Base-by-base conservation (phyloP, 164 flowering plant species). In the Vitis riparia region DNA sequence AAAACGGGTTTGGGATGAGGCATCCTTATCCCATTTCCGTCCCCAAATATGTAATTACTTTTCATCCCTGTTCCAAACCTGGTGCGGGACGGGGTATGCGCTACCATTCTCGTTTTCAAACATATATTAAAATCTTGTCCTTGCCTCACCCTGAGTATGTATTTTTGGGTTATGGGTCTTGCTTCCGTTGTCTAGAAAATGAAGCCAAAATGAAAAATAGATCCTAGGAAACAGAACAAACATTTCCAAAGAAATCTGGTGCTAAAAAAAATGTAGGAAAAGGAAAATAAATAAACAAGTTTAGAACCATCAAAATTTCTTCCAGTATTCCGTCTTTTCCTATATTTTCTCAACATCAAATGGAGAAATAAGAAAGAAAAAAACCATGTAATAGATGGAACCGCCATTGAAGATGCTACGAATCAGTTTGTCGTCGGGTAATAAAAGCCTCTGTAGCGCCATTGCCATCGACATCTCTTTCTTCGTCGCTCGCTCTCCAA, bases 361-460 rank as follows among this genome's bases (percentile, higher is more conserved):
- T 52, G 16, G 8, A 64, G 32, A 67, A 51, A 61, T 44, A 13
- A 30, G 65, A n/a, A 32, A 50, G 30, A 27, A 15, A 68, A 68
- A 66, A 2, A 91, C 98, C 98, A 88, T 87, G 88, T 77, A 84
- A 58, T 80, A 85, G 72, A 86, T 52, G 23, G 92, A 69, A 69
- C 76, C 78, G 73, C 84, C 89, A 77, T 79, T 80, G 82, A 84
- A 72, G 77, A 86, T 84, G 75, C 85, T 87, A 1, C 84, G 90
- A 19, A 79, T 68, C 9, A 93, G 93, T 73, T 89, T 95, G 74
- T 82, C 78, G 23, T 78, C 68, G 29, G 97, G 85, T 61, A 94
- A 90, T 9, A 91, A 88, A 60, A 93, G 90, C 76, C 89, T 80
- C 62, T 97, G 91, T 68, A 91, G 86, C 73, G 97, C 99, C 93